phyloP scores from a whole-genome alignment of 169 alveolate species.

The Toxoplasma gondii region DNA sequence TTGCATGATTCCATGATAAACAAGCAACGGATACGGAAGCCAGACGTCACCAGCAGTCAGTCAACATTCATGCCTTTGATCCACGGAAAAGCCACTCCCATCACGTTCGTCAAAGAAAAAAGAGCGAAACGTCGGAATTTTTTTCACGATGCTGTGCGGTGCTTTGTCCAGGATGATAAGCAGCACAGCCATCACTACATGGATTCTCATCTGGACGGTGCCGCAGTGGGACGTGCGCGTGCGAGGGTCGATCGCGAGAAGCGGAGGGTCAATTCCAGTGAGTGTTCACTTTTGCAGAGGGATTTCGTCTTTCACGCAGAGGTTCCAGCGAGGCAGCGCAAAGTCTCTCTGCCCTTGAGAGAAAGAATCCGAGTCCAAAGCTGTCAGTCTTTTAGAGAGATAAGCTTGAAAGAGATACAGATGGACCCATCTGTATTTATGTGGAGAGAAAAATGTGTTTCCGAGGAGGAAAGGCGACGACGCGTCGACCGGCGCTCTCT shows the following conservation, averaged over 20 bases:
- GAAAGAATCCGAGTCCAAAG: too few species aligned
- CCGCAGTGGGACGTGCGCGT: slow-evolving; percentile 74
- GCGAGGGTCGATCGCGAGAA: slow-evolving; percentile 44
- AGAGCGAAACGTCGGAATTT: background rate
- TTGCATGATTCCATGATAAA: background rate
- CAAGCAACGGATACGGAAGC: background rate
- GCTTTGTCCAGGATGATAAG: slow-evolving; percentile 60
- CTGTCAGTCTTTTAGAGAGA: too few species aligned
- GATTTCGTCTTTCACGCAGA: background rate
- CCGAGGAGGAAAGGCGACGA: too few species aligned
- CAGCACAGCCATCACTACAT: slow-evolving; percentile 56
- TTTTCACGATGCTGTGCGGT: background rate
- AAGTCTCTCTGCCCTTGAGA: background rate
- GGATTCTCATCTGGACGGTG: slow-evolving; percentile 76
- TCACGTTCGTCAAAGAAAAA: too few species aligned
- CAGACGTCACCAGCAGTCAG: background rate
- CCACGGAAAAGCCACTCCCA: too few species aligned
- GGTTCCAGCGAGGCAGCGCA: background rate
- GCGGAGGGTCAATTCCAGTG: slow-evolving; percentile 67
- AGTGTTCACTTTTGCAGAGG: background rate
- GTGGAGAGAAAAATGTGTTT: too few species aligned
- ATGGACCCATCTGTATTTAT: too few species aligned
- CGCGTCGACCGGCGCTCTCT: too few species aligned
- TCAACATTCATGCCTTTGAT: background rate
- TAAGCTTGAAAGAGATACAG: too few species aligned